These are phyloP conservation scores for Phytopythium kandeliae DNA, from an alignment of 352 stramenopile species.

Conservation along the genomic window DNA sequence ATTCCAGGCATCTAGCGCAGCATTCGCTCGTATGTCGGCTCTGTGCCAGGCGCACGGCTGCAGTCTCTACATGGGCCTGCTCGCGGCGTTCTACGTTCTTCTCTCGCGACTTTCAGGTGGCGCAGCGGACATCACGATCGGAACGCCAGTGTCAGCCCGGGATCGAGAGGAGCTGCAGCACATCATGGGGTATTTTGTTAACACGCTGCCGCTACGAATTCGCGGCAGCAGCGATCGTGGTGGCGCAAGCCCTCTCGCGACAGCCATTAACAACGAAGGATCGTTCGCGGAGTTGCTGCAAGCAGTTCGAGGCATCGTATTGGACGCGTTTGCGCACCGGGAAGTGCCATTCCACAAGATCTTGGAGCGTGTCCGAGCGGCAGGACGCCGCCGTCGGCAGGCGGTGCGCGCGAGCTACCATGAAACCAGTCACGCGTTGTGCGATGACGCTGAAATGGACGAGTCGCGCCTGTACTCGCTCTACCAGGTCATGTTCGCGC, in stretches of 20 bases:
- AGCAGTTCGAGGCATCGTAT: conserved; percentile 31
- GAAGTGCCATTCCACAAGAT: conserved; percentile 50
- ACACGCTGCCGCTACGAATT: conserved; percentile 45
- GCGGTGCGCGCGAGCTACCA: not conserved
- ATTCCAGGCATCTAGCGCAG: conserved; percentile 22
- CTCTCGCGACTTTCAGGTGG: conserved; percentile 28
- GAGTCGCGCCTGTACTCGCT: conserved; percentile 3
- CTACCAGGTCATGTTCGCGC: conserved; percentile 59
- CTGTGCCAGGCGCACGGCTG: conserved; percentile 29
- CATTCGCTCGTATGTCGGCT: conserved; percentile 21
- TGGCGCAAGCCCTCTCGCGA: not conserved
- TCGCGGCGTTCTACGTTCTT: conserved; percentile 42
- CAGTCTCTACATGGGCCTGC: conserved; percentile 42
- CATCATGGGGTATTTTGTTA: conserved; percentile 57
- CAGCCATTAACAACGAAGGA: not conserved
- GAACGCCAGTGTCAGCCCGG: conserved; percentile 28
- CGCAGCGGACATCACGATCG: conserved; percentile 40
- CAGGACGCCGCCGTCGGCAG: conserved; percentile 6
- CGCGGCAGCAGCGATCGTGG: not conserved
- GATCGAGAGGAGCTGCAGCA: conserved; percentile 17
- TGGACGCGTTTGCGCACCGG: conserved; percentile 39
- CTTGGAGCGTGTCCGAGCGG: conserved; percentile 28
- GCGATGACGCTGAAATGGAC: not conserved
- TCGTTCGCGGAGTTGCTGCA: conserved; percentile 28
- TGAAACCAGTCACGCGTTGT: conserved; percentile 11